Base-by-base conservation (phyloP, 257 asterid species). In the Gardenia jasminoides region DNA sequence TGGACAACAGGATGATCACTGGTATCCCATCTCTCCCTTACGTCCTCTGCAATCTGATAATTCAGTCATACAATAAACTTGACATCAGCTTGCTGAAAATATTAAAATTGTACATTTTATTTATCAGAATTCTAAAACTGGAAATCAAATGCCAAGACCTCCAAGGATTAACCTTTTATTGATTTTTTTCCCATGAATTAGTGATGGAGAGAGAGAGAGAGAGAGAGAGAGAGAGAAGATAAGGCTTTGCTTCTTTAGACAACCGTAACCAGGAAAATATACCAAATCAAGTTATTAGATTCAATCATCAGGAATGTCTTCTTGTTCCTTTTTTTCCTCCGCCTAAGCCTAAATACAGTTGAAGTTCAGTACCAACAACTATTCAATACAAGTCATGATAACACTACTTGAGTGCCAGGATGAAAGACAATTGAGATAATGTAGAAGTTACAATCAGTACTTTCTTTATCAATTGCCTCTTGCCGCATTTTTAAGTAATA, bases 1-100 rank as follows among this genome's bases (percentile, higher is more conserved):
- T 91, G 92, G 83, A 96, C 98, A 69, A 91, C 88, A 74, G 97
- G 98, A 87, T 90, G 92, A 84, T 96, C 99, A 82, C 97, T 93
- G 24, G 98, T 93, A 79, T 96, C 98, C 97, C 98, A 96, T 83
- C 91, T 91, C 91, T 92, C 99, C 75, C 93, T 87, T 88, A 93
- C 82, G 79, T 96, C 98, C 84, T 92, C 99, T 6, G 94, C 98
- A 79, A 96, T 86, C 99, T 96, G 88, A 75, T 59, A 84, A 81
- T 76, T 80, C 46, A 70, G 48, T 68, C n/a, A 62, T 76, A n/a
- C 13, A 46, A 2, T 56, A 74, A 59, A 8, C 22, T 39, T 47
- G 59, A 30, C 5, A 10, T 36, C n/a, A 54, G 33, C 12, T 22
- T 20, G 36, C 67, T 2, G 11, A 24, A 50, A 24, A 26, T 36